Base-by-base conservation (phyloP, 371 early-diverging fungal genomes). In the Dichotomocladium elegans region DNA sequence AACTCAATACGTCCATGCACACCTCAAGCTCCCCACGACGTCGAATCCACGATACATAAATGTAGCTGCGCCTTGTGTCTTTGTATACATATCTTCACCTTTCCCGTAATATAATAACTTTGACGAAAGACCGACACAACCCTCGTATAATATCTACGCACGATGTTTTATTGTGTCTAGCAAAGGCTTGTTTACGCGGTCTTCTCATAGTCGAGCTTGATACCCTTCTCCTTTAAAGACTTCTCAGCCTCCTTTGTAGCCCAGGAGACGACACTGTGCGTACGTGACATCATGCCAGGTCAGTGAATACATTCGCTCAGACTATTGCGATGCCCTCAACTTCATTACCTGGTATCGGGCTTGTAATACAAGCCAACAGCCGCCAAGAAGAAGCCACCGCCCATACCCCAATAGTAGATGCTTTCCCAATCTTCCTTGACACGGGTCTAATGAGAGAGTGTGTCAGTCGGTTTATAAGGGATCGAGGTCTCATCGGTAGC, bases 381-480 rank as follows among this genome's bases (percentile, higher is more conserved):
- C 45, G 73, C 79, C 46, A 78, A 53, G 30, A 66, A 48, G 57
- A 85, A 79, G 55, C 77, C 70, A 31, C 82, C 83, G 11, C 75
- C 67, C 78, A 82, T 80, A 52, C 87, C 87, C 56, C 70, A 71
- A 54, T 69, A 74, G 51, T 75, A 80, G 31, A 83, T 42, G 59
- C 66, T 60, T 66, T 87, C 87, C 87, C 87, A 87, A 53, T 80
- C 83, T 52, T 83, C 87, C 72, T 83, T 85, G 47, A 82, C 79
- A 51, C 84, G 79, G 60, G 72, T 74, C 77, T 82, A 55, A 30
- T 45, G 41, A 14, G 24, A 42, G 4, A 27, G 28, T 24, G 25
- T 12, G 12, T 9, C 22, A 11, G 26, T 37, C 17, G 43, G 12
- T 29, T 31, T 29, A n/a, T 7, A 27, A 21, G 47, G 28, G 8